Evolutionary conservation across 768 basidiomycete species (phyloP).

Genomic region (Dendrothele bispora): DNA sequence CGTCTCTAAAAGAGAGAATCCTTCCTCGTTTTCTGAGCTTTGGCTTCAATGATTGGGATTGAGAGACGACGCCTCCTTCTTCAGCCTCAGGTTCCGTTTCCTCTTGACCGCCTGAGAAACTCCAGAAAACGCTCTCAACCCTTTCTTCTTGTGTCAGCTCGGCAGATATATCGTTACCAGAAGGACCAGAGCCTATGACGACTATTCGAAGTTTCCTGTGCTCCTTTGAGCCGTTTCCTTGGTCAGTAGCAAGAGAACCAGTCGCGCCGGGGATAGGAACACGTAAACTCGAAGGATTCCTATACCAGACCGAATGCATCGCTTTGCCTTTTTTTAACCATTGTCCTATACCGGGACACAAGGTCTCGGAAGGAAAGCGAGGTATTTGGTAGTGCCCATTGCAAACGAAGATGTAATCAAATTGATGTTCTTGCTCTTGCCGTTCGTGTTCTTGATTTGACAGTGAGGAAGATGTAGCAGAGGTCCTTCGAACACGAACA

Average conservation of each 20-base stretch:
- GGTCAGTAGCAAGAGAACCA: no score
- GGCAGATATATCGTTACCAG: conserved; percentile 63
- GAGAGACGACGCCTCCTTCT: no score
- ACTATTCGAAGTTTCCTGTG: no score
- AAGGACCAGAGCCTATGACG: conserved; percentile 58
- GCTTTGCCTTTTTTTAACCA: conserved; percentile 59
- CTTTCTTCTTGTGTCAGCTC: conserved; percentile 59
- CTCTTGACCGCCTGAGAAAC: no score
- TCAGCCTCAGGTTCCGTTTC: no score
- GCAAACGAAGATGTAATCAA: conserved; percentile 71
- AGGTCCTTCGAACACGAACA: no score
- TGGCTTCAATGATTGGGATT: no score
- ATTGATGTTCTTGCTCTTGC: conserved; percentile 39
- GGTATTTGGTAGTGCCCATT: conserved; percentile 77
- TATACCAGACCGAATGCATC: conserved; percentile 67
- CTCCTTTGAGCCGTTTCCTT: conserved; percentile 39
- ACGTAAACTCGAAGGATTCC: no score
- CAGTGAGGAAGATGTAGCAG: conserved; percentile 33
- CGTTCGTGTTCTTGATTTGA: conserved; percentile 43
- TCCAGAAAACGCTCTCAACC: no score
- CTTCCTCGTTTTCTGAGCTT: no score
- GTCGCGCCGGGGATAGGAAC: no score
- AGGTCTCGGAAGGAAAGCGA: conserved; percentile 54
- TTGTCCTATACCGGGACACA: conserved; percentile 56
- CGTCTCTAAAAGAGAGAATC: no score